Evolutionary conservation across 2,329 filamentous ascomycete genomes (phyloP), one percentile per base, ranked within the genome.

Genomic region (Zasmidium angulare): DNA sequence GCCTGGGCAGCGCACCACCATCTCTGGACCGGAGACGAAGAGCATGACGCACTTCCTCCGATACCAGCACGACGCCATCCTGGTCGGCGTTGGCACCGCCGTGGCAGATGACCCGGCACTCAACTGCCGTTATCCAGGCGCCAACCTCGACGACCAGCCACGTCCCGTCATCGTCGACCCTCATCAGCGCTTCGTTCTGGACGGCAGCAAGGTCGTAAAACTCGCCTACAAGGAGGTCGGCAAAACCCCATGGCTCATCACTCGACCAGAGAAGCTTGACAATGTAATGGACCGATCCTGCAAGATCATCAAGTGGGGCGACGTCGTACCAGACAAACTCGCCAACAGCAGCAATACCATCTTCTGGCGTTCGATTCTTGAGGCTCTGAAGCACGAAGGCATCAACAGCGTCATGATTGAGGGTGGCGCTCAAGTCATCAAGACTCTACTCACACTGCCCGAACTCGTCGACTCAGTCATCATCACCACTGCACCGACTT

Each of bases 21-120:
- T 98, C 14, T 98, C 93, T 1, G 93, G 93, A 2, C 84, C 89
- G 0, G 82, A 87, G 63, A 91, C 91, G 40, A 96, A 96, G 75
- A 84, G 90, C 55, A 96, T 98, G 91, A 97, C 93, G 0, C 93
- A 98, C 75, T 91, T 89, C 72, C 84, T 98, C 24, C 90, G 93
- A 68, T 87, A 88, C 12, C 84, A 83, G 17, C 92, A 98, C 76
- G 86, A 90, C 63, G 91, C 90, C 43, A 96, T 97, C 66, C 81
- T 96, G 22, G 81, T 98, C 29, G 93, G 93, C 21, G 90, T 89
- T 3, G 89, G 89, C 2, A 98, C 93, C 1, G 90, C 91, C 7
- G 79, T 91, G 23, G 89, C 90, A 20, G 93, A 98, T 73, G 85
- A 96, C 71, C 93, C 93, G 1, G 87, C 86, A 1, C 79, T 98